Evolutionary conservation across 768 basidiomycete species (phyloP).

Genomic region (Mycena rosella): DNA sequence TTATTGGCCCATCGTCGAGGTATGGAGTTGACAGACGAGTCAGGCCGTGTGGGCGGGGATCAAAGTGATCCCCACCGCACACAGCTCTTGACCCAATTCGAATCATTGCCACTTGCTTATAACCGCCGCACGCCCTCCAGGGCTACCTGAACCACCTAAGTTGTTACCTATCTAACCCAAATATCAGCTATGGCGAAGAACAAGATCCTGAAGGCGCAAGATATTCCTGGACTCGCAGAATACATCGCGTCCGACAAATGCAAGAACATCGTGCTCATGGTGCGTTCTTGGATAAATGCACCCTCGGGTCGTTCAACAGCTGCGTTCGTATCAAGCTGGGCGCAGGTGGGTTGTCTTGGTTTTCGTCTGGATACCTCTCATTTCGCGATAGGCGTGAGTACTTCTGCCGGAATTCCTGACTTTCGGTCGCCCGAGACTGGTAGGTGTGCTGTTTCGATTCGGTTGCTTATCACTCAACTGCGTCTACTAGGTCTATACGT

Average conservation of each 20-base stretch:
- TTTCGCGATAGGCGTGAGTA: constrained; percentile 70
- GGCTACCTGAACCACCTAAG: constrained; percentile 13
- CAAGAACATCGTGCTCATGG: constrained; percentile 81
- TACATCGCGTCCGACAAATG: constrained; percentile 79
- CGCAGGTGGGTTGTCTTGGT: constrained; percentile 61
- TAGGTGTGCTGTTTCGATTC: constrained; percentile 45
- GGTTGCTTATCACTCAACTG: not conserved
- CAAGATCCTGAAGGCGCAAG: constrained; percentile 36
- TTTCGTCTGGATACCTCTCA: not conserved
- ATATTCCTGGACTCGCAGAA: constrained; percentile 64
- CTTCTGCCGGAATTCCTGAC: constrained; percentile 89
- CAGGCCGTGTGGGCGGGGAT: too few relatives aligned
- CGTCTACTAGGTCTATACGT: constrained; percentile 64
- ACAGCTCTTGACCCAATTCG: constrained; percentile 10
- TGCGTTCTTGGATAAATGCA: constrained; percentile 47
- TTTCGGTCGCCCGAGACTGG: constrained; percentile 91
- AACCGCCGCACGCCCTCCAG: not conserved
- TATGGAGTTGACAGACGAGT: too few relatives aligned
- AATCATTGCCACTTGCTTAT: constrained; percentile 13
- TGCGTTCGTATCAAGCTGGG: constrained; percentile 61
- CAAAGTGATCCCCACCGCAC: too few relatives aligned
- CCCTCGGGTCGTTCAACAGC: constrained; percentile 18
- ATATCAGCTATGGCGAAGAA: constrained; percentile 26
- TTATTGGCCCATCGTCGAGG: too few relatives aligned
- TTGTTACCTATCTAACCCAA: not conserved